Conservation (phyloP, 75 land plant genomes). For the Azolla pinnata region DNA sequence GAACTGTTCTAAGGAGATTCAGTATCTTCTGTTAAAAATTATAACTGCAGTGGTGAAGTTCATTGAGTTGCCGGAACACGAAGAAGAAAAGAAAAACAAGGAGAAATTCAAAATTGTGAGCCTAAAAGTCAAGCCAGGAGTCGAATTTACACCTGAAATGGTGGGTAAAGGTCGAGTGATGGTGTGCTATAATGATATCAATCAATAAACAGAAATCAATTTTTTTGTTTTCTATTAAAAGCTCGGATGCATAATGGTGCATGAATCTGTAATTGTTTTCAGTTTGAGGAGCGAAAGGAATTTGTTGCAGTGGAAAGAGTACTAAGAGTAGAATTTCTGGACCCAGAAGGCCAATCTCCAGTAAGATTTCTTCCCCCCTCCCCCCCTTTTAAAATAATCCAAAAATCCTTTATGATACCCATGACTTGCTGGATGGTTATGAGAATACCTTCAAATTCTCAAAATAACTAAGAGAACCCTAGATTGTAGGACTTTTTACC, state of each 20-base stretch:
- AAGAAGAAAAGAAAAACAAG: constrained; percentile 67
- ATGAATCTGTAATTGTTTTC: background rate
- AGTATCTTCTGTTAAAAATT: background rate
- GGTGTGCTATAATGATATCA: too few species aligned
- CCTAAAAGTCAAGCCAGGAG: constrained; percentile 66
- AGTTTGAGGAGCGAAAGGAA: constrained; percentile 94
- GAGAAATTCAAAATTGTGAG: constrained; percentile 94
- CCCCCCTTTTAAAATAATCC: too few species aligned
- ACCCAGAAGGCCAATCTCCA: constrained; percentile 47
- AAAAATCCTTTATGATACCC: too few species aligned
- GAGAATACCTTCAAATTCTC: too few species aligned
- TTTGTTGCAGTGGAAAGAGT: constrained; percentile 64
- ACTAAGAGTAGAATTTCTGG: constrained; percentile 64
- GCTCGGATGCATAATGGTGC: too few species aligned
- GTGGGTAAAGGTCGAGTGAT: too few species aligned
- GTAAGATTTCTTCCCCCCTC: constrained; percentile 25
- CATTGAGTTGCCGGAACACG: constrained; percentile 77
- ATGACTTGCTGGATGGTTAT: too few species aligned
- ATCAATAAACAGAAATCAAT: too few species aligned
- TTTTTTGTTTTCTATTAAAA: too few species aligned
- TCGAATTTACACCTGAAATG: constrained; percentile 82
- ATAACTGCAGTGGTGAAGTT: constrained; percentile 67
- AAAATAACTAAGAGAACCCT: too few species aligned
- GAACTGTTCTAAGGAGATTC: too few species aligned
- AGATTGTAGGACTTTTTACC: too few species aligned